Evolutionary conservation across 2,329 filamentous ascomycete species (phyloP), one percentile per base, ranked within the genome.

Genomic region (Torrubiella hemipterigena): DNA sequence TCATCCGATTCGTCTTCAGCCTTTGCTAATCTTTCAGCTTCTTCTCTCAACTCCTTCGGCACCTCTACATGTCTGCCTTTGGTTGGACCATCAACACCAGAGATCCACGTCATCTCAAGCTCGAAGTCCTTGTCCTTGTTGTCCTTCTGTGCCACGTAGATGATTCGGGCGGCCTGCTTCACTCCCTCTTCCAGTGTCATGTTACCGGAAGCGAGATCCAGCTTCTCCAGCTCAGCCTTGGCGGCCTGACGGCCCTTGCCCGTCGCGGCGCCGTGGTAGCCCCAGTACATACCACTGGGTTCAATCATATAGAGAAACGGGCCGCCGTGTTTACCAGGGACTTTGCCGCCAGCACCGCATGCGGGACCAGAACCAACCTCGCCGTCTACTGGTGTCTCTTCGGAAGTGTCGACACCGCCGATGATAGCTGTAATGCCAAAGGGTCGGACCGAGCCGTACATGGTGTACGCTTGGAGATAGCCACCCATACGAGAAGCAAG

Each of bases 61-160:
- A 98, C 91, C 59, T 93, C 85, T 58, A 89, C 72, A 54, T 98
- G 91, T 48, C 79, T 76, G 40, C 91, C 91, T 65, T 93, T 89
- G 40, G 87, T 96, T 21, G 87, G 86, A 5, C 87, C 89, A 42
- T 82, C 74, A 29, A 77, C 59, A 32, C 71, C 74, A 58, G 86
- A 95, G 56, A 96, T 83, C 91, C 91, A 98, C 37, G 84, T 93
- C 86, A 98, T 93, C 67, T 98, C 91, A 37, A 98, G 69, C 74
- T 98, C 91, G 51, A 96, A 98, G 43, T 96, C 91, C 69, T 98
- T 98, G 63, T 96, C 91, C 67, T 96, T 96, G 69, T 89, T 96
- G 58, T 98, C 91, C 58, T 96, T 91, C 55, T 98, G 91, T 29
- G 89, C 87, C 38, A 94, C 76, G 56, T 95, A 93, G 60, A 98